Conservation (phyloP, 2,329 filamentous ascomycete genomes). For the Fusarium duplospermum region DNA sequence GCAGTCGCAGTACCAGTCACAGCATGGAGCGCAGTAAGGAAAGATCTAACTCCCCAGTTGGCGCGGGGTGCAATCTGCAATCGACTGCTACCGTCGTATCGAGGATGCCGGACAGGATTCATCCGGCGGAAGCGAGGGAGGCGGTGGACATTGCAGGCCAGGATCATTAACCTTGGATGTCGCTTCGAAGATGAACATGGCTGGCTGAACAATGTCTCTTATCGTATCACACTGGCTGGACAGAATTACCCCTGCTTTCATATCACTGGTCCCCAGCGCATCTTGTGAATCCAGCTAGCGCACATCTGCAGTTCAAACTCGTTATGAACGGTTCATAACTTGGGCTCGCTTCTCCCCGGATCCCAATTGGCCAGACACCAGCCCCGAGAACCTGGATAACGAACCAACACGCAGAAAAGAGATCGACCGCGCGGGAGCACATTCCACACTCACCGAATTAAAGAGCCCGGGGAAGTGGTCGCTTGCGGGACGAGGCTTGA, state of each 20-base stretch:
- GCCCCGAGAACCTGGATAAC: not conserved
- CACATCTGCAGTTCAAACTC: not conserved
- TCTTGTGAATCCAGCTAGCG: not conserved
- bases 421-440: not conserved
- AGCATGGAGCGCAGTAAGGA: too few species aligned
- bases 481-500: not conserved
- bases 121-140: not conserved
- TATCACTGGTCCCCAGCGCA: not conserved
- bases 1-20: too few species aligned
- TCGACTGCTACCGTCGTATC: not conserved
- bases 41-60: too few species aligned
- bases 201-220: not conserved
- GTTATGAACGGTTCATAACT: not conserved
- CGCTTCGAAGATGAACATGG: not conserved
- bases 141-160: not conserved
- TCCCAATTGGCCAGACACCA: not conserved
- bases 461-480: not conserved
- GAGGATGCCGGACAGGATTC: not conserved
- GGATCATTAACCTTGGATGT: not conserved
- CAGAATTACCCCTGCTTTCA: not conserved
- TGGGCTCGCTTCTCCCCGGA: not conserved
- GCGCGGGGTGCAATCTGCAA: not conserved
- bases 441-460: not conserved
- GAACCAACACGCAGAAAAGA: not conserved
- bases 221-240: not conserved